Evolutionary conservation across 1,139 yeast species (phyloP).

Genomic region (Suhomyces ambrosiae): DNA sequence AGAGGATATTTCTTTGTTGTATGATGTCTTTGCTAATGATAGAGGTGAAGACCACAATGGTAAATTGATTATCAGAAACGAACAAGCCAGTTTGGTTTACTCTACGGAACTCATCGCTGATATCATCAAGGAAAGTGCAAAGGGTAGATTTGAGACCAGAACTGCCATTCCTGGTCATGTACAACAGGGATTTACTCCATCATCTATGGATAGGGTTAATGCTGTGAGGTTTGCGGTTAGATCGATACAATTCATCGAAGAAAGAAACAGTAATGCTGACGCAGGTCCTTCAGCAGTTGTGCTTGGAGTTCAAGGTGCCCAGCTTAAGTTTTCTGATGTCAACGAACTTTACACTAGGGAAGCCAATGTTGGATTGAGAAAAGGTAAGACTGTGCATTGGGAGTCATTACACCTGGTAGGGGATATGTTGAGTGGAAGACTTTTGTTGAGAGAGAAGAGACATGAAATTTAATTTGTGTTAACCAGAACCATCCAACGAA

Average conservation of each 20-base stretch:
- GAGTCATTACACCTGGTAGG: constrained; percentile 55
- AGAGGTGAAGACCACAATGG: constrained; percentile 72
- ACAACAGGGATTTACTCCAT: constrained; percentile 96
- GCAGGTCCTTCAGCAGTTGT: constrained; percentile 52
- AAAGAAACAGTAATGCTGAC: constrained; percentile 18
- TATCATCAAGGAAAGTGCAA: constrained; percentile 76
- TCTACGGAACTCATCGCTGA: constrained; percentile 81
- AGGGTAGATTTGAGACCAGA: constrained; percentile 81
- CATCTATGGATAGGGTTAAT: constrained; percentile 90
- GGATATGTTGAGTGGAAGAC: constrained; percentile 70
- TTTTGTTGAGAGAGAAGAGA: constrained; percentile 12
- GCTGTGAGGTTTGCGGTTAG: constrained; percentile 89
- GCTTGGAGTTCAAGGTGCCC: constrained; percentile 70
- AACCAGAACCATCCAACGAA: no score
- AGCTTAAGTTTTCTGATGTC: constrained; percentile 57
- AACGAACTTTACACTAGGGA: constrained; percentile 57
- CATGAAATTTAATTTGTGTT: background rate
- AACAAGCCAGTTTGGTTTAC: constrained; percentile 79
- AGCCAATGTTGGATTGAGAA: constrained; percentile 62
- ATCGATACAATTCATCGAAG: constrained; percentile 85
- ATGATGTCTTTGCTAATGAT: constrained; percentile 58
- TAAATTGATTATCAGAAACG: constrained; percentile 81
- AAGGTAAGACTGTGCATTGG: constrained; percentile 74
- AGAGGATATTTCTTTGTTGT: constrained; percentile 60
- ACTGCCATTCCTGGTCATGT: constrained; percentile 98